Conservation (phyloP, 805 yeast genomes). For the Zygoascus tannicola region DNA sequence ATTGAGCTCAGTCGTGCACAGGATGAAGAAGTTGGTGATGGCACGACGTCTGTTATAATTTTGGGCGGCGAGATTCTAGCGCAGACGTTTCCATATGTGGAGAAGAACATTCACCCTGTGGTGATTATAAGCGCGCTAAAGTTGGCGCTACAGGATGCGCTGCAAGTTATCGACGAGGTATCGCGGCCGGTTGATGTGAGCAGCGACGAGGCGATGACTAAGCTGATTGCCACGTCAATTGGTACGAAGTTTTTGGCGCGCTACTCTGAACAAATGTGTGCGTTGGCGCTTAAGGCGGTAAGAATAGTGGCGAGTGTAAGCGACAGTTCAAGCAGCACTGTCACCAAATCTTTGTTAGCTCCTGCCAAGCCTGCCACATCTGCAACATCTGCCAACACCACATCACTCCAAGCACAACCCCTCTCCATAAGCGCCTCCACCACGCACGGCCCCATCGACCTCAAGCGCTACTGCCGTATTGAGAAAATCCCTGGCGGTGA, state of each 20-base stretch:
- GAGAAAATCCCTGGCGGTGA: slow-evolving; percentile 99
- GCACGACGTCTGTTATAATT: slow-evolving; percentile 94
- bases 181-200: slow-evolving; percentile 75
- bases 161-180: slow-evolving; percentile 75
- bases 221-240: slow-evolving; percentile 79
- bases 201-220: slow-evolving; percentile 79
- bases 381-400: slow-evolving; percentile 42
- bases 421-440: too few species aligned
- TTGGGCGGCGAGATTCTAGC: slow-evolving; percentile 95
- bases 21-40: slow-evolving; percentile 98
- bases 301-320: slow-evolving; percentile 53
- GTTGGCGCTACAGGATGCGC: slow-evolving; percentile 82
- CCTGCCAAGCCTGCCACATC: slow-evolving; percentile 29
- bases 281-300: slow-evolving; percentile 78
- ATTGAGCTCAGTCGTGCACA: slow-evolving; percentile 93
- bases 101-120: slow-evolving; percentile 94
- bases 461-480: slow-evolving; percentile 83
- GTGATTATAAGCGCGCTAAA: slow-evolving; percentile 90
- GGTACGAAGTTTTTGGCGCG: slow-evolving; percentile 90
- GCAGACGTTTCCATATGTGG: slow-evolving; percentile 84
- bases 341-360: too few species aligned
- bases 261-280: slow-evolving; percentile 90
- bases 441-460: too few species aligned
- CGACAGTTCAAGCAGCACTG: too few species aligned
- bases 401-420: neutral